These are phyloP conservation scores for Ustilago trichophora DNA, from an alignment of 1,284 basidiomycete species.

Conservation along the genomic window DNA sequence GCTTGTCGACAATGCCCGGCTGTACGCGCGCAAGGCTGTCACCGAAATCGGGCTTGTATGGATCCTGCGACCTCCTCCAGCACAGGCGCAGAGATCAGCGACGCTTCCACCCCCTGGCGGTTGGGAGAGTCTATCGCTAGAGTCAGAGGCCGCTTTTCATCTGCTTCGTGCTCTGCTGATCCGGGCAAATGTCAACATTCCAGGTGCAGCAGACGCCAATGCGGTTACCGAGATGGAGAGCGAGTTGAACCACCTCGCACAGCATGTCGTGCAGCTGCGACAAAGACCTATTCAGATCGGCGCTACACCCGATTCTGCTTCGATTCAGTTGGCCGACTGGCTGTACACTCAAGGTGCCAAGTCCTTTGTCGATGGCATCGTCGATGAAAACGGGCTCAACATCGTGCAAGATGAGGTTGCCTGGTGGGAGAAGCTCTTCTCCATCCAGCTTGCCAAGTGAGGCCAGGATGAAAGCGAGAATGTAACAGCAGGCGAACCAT, in stretches of 20 bases:
- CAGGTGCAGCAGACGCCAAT: neutral
- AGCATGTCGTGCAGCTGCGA: constrained; percentile 23
- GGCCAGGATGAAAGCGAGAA: too few species aligned
- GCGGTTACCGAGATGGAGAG: constrained; percentile 3
- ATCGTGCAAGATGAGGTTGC: constrained; percentile 16
- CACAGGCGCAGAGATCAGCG: constrained; percentile 3
- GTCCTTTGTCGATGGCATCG: constrained; percentile 27
- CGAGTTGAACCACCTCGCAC: constrained; percentile 11
- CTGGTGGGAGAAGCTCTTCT: constrained; percentile 35
- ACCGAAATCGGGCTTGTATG: constrained; percentile 47
- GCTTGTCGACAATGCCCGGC: constrained; percentile 48
- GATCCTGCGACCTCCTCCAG: constrained; percentile 29
- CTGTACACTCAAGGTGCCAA: constrained; percentile 26
- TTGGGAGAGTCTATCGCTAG: constrained; percentile 44
- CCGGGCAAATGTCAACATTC: constrained; percentile 8
- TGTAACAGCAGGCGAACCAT: too few species aligned
- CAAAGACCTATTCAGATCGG: constrained; percentile 24
- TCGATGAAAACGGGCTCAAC: constrained; percentile 29
- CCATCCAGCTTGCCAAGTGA: constrained; percentile 8
- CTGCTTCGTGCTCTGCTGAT: constrained; percentile 31
- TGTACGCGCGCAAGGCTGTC: constrained; percentile 49
- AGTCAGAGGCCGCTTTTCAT: constrained; percentile 27
- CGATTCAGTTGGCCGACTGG: constrained; percentile 20
- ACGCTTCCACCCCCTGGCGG: constrained; percentile 29
- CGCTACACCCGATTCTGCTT: constrained; percentile 1